Conservation (phyloP, 2,329 filamentous ascomycete genomes). For the Xylariales sp. region DNA sequence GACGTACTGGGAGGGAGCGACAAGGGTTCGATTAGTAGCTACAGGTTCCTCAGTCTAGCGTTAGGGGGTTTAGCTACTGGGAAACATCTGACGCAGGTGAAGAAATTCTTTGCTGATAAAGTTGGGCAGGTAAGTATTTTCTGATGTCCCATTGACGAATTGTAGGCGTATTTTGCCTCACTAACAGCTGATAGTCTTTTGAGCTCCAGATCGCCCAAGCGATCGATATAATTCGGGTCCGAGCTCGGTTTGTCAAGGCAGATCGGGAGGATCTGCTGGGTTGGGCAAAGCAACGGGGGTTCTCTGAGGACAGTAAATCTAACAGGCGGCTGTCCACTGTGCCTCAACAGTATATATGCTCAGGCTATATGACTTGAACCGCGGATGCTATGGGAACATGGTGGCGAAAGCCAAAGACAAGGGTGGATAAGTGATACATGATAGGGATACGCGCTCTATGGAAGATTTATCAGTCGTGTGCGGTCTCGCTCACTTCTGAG, state of each 20-base stretch:
- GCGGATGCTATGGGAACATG: too few relatives aligned
- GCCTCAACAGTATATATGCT: too few relatives aligned
- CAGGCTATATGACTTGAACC: too few relatives aligned
- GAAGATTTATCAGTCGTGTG: too few relatives aligned
- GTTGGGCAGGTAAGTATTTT: background rate
- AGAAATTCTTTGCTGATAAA: constrained; percentile 5
- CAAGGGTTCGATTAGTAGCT: background rate
- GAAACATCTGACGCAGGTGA: background rate
- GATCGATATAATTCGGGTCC: constrained; percentile 1
- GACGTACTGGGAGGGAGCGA: too few relatives aligned
- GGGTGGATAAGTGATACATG: too few relatives aligned
- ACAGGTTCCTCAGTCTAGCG: background rate
- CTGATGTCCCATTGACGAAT: too few relatives aligned
- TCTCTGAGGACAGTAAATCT: background rate
- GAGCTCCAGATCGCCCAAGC: constrained; percentile 2
- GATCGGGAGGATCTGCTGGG: constrained; percentile 1
- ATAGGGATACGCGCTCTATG: too few relatives aligned
- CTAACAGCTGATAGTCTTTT: background rate
- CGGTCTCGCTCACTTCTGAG: too few relatives aligned
- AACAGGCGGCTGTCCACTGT: too few relatives aligned
- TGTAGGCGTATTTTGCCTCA: too few relatives aligned
- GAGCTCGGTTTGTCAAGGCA: background rate
- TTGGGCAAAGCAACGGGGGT: background rate
- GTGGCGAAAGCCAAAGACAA: too few relatives aligned
- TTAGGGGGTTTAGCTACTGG: constrained; percentile 1